Evolutionary conservation across 2,329 filamentous ascomycete species (phyloP), one percentile per base, ranked within the genome.

Genomic region (Aspergillus sp.): DNA sequence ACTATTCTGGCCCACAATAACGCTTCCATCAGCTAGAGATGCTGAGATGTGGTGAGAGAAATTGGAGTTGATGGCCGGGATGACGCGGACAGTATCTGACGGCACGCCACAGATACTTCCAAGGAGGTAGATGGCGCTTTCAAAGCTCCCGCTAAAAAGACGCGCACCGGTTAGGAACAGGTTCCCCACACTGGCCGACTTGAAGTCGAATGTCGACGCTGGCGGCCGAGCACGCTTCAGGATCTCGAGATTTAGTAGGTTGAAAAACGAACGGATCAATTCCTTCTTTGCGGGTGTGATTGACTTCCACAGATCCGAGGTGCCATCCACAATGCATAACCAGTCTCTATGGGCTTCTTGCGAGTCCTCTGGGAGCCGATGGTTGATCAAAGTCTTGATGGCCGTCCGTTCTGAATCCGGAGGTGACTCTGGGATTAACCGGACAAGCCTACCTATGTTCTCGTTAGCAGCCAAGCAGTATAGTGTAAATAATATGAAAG

Each of bases 41-140:
- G 89, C 91, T 4, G 86, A 88, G 55, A 97, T 97, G 67, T 97
- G 91, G 59, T 94, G 87, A 0, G 88, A 88, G 71, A 96, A 96
- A 65, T 95, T 97, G 52, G 86, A 89, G 72, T 95, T 94, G 57
- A 97, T 87, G 3, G 87, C 88, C 0, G 91, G 93, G 10, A 97
- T 80, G 0, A 96, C 88, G 0, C 82, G 78, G 4, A 93, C 81
- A 44, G 82, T 76, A 39, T 73, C 69, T 7, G 80, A 77, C 0
- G 88, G 85, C 0, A 97, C 85, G n/a, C 81, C 81, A 60, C 90
- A 94, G 53, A 96, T 87, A 56, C 84, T 86, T 43, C 85, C 86
- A 4, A 97, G 77, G 2, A 97, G 79, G 62, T 95, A 95, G 52
- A 97, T 93, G 38, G 88, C 88, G 5, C 86, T 86, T 65, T 97